Conservation (phyloP, 1,284 basidiomycete genomes). For the Leccinum fuscescens region DNA sequence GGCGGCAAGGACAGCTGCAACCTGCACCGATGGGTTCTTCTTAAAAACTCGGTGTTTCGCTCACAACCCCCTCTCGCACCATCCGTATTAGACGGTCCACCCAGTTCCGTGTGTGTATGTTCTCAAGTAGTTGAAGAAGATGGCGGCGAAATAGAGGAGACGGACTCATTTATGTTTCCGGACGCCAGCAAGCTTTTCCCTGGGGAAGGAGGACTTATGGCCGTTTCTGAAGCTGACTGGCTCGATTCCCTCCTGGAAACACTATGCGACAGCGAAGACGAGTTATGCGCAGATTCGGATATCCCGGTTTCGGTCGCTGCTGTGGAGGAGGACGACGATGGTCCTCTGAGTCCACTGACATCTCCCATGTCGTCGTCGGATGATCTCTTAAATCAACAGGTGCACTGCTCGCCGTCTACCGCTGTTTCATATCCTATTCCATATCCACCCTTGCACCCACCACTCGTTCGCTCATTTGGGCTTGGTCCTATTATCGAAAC, state of each 20-base stretch:
- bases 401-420: constrained; percentile 48
- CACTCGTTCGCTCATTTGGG: constrained; percentile 49
- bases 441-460: constrained; percentile 62
- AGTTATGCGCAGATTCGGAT: constrained; percentile 47
- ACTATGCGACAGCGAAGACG: constrained; percentile 62
- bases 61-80: constrained; percentile 41
- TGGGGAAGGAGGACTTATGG: constrained; percentile 35
- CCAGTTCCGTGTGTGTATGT: constrained; percentile 36
- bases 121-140: constrained; percentile 42
- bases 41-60: constrained; percentile 76
- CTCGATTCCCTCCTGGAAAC: constrained; percentile 73
- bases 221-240: constrained; percentile 69
- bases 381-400: constrained; percentile 55
- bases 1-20: constrained; percentile 64
- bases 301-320: constrained; percentile 40
- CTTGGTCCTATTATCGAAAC: constrained; percentile 40
- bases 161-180: constrained; percentile 73
- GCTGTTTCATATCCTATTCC: constrained; percentile 59
- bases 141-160: constrained; percentile 42
- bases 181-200: constrained; percentile 60
- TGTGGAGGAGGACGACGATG: constrained; percentile 53
- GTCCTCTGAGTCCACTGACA: constrained; percentile 52
- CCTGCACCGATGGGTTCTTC: constrained; percentile 80
- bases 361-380: constrained; percentile 74
- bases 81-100: constrained; percentile 31